Evolutionary conservation across 2,329 filamentous ascomycete genomes (phyloP).

Genomic region (Lecanicillium sp.): DNA sequence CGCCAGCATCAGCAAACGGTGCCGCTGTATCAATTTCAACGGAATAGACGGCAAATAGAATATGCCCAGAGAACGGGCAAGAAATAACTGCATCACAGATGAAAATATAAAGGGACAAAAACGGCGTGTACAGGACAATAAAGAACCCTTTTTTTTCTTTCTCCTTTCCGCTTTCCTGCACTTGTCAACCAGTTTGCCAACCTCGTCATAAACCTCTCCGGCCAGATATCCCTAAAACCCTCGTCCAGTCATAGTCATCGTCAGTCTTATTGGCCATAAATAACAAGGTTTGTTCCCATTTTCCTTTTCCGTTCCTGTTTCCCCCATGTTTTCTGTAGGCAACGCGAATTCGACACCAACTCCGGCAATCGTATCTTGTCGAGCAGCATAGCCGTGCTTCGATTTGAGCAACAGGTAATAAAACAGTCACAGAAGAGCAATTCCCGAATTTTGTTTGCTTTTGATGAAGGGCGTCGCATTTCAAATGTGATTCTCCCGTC

Average conservation of each 20-base stretch:
- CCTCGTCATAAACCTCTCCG: neutral
- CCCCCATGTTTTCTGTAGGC: neutral
- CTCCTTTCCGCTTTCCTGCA: neutral
- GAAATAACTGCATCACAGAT: constrained; percentile 5
- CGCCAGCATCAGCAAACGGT: neutral
- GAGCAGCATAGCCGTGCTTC: too few relatives aligned
- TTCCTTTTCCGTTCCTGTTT: neutral
- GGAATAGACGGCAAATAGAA: neutral
- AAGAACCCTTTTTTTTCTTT: neutral
- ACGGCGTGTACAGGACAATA: constrained; percentile 32
- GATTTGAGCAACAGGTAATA: too few relatives aligned
- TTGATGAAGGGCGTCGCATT: too few relatives aligned
- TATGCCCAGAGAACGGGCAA: constrained; percentile 1
- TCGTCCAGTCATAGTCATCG: neutral
- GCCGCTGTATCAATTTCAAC: neutral
- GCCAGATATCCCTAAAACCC: neutral
- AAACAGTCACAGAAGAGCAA: too few relatives aligned
- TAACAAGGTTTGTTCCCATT: constrained; percentile 1
- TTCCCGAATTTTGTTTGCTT: too few relatives aligned
- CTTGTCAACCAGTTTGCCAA: constrained; percentile 1
- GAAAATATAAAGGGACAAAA: constrained; percentile 1
- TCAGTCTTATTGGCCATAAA: constrained; percentile 1
- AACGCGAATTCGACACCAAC: constrained; percentile 4
- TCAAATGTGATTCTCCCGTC: too few relatives aligned
- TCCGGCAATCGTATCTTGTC: constrained; percentile 4